Evolutionary conservation across 1,284 basidiomycete species (phyloP), one percentile per base, ranked within the genome.

Genomic region (Ganoderma boninense): DNA sequence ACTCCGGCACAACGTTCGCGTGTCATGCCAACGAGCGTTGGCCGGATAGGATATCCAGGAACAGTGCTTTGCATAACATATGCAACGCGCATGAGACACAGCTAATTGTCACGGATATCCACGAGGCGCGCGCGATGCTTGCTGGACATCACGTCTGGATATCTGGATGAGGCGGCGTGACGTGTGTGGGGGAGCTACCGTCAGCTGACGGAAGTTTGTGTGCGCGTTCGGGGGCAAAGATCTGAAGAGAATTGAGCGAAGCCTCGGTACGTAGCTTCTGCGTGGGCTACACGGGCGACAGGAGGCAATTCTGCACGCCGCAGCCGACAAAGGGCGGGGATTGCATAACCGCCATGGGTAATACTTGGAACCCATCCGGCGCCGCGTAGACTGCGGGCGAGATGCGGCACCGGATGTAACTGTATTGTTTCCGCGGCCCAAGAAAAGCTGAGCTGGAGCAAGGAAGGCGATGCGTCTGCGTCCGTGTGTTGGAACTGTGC

Each of bases 11-110:
- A 52, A 62, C 66, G 61, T 38, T 44, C 13, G 23, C 64, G 65
- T 66, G 69, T 71, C 69, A 73, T 71, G 72, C 68, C 72, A 73
- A 71, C 66, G 62, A 73, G 56, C 63, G 69, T 67, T 70, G 23
- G 67, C 32, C 69, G 16, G 38, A 52, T 69, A 60, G 35, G 57
- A 67, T 43, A 59, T 20, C 57, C 65, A 73, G 71, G 69, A 67
- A 69, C 71, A 54, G 43, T 29, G 38, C 63, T 26, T 42, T 63
- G 63, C 62, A 66, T 65, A 64, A 57, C 29, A 20, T 57, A 35
- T 57, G 16, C 29, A 57, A 57, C 54, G 23, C 32, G 54, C 29
- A 54, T n/a, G 16, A 20, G 54, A 57, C 54, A 57, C 29, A 57
- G 29, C 54, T 57, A 57, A 35, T 42, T 42, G 46, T 52, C 61